These are phyloP conservation scores for Sanguinoderma infundibulare DNA, from an alignment of 1,284 basidiomycete genomes.

Conservation along the genomic window DNA sequence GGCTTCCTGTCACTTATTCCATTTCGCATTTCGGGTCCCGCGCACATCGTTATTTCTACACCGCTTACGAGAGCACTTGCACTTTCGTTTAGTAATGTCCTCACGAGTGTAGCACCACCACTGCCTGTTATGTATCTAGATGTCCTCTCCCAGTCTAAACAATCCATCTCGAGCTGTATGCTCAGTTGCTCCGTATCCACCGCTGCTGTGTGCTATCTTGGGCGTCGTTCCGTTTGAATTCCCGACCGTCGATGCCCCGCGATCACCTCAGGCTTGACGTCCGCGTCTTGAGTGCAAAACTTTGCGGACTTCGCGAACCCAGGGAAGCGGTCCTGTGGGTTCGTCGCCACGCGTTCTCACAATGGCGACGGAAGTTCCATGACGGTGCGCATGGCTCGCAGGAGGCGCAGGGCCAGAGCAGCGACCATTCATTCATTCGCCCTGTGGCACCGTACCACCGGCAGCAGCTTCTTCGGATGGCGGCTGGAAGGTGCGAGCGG, in stretches of 20 bases:
- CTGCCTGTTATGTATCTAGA: slow-evolving; percentile 10
- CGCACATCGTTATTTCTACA: slow-evolving; percentile 7
- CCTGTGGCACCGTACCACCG: too few relatives aligned
- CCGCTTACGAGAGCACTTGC: slow-evolving; percentile 6
- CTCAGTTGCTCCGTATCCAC: not conserved
- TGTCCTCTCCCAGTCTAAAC: too few relatives aligned
- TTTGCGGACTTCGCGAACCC: not conserved
- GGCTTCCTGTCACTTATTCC: slow-evolving; percentile 9
- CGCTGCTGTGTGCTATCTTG: not conserved
- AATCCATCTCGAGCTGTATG: not conserved
- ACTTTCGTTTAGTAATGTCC: slow-evolving; percentile 15
- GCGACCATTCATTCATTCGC: not conserved
- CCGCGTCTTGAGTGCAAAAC: not conserved
- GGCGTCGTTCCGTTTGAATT: not conserved
- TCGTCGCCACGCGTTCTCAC: too few relatives aligned
- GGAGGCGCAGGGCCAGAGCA: too few relatives aligned
- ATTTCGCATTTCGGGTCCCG: not conserved
- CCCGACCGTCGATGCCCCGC: not conserved
- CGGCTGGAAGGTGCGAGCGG: too few relatives aligned
- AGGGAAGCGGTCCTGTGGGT: not conserved
- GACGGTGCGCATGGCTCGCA: too few relatives aligned
- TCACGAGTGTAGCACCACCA: slow-evolving; percentile 15
- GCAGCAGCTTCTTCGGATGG: too few relatives aligned
- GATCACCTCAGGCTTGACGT: not conserved
- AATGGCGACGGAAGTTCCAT: too few relatives aligned